Base-by-base conservation (phyloP, 495 filamentous ascomycete species). In the Penicillium salamii region DNA sequence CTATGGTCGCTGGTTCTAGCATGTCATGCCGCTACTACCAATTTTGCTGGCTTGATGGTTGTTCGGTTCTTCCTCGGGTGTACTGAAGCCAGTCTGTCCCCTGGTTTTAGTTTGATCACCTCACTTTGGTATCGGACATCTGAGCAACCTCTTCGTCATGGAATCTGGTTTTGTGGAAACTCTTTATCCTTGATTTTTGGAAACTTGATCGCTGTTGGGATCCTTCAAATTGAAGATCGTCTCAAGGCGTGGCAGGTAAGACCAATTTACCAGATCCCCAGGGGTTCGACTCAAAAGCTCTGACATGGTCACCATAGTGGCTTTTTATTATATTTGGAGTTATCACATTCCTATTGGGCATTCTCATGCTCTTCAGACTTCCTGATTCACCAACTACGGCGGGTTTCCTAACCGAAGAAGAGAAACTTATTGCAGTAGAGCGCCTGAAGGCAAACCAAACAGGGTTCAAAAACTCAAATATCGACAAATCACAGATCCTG, bases 391-490 rank as follows among this genome's bases (percentile, higher is more conserved):
- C 73, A 0, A 55, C 73, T 19, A 65, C 62, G 26, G 71, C 75
- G 1, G 63, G 57, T n/a, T 76, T 71, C 46, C 63, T 78, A 11
- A 66, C 55, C 1, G 60, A 72, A 5, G 57, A 69, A 15, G 74
- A 79, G 28, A 70, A 67, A 18, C 49, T 72, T 18, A 71, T 79
- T 52, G 69, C 68, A 7, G 61, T 78, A 13, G 76, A 81, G 55
- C 65, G 78, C 14, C 62, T 81, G 20, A 69, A 72, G 8, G 65
- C 67, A 5, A 81, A 83, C 37, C 67, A 81, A 42, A 75, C 76
- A n/a, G 80, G 80, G 20, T 65, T 79, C 7, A 75, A 77, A 28
- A 80, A 78, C 48, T 78, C 78, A 40, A 58, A 65, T 11, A 78
- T 80, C 42, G 75, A 79, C 32, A 68, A 57, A 44, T 58, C 71